A percentile compares a stretch with the other conserved stretches of the same genome.
These are phyloP conservation scores for Paraglomus occultum DNA, from an alignment of 192 early-diverging fungal species.

Conservation along the genomic window DNA sequence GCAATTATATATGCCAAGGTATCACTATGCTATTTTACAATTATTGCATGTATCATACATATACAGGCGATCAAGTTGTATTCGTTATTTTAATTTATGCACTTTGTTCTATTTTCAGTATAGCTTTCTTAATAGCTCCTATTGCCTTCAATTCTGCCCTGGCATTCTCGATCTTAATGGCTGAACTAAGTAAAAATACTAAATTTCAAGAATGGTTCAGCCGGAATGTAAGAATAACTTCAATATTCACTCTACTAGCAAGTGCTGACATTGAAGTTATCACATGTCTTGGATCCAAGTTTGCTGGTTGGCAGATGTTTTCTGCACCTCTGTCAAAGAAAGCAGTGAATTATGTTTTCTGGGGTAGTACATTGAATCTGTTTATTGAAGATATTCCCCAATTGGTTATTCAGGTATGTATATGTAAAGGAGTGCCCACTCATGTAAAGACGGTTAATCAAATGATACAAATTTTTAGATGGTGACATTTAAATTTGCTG, in stretches of 20 bases:
- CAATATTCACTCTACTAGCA: slow-evolving; percentile 10
- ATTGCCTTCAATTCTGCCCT: neutral
- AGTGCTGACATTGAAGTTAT: slow-evolving; percentile 18
- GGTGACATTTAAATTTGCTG: neutral
- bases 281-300: slow-evolving; percentile 5
- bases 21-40: neutral
- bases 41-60: too few species aligned
- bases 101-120: neutral
- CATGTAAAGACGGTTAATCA: too few species aligned
- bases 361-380: slow-evolving; percentile 8
- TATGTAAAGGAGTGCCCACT: neutral
- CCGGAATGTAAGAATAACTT: neutral
- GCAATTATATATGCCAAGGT: slow-evolving; percentile 18
- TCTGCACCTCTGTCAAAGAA: slow-evolving; percentile 4
- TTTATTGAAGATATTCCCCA: slow-evolving; percentile 26
- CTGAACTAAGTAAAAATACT: neutral
- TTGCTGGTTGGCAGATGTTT: slow-evolving; percentile 15
- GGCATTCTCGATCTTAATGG: slow-evolving; percentile 8
- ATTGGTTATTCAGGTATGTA: slow-evolving; percentile 23
- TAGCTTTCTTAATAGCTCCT: slow-evolving; percentile 5
- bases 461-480: neutral
- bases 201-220: slow-evolving; percentile 10
- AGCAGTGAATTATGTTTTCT: slow-evolving; percentile 6
- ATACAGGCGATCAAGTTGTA: too few species aligned
- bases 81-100: neutral